Evolutionary conservation across 495 filamentous ascomycete species (phyloP), one percentile per base, ranked within the genome.

Genomic region (Bryoglossum gracile): DNA sequence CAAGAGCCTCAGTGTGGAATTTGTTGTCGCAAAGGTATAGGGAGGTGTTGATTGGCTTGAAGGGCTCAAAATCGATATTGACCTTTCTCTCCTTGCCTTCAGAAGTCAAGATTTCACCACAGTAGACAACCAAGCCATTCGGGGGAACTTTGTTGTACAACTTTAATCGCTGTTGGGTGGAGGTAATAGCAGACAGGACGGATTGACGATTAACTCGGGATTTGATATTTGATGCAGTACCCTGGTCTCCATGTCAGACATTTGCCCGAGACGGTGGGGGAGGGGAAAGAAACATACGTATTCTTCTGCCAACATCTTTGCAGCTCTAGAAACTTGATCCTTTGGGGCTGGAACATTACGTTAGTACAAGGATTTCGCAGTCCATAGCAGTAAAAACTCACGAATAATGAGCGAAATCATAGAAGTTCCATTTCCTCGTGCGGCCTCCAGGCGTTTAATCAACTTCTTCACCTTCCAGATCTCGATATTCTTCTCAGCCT

Each of bases 251-350:
- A 5, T 24, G 52, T 25, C 70, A 67, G 43, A 66, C 43, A 21
- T 14, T 36, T 1, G 8, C 25, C 13, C 18, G 19, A 16, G 16
- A n/a, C n/a, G n/a, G n/a, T n/a, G n/a, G 14, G 34, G 22, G 18
- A 46, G 10, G 35, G 35, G 24, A 1, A 22, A 5, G 13, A 21
- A 6, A 74, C 86, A 56, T 75, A 94, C 89, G 64, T 90, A 96
- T 84, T 96, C 91, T 95, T 98, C 92, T 70, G 92, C 92, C 80
- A 98, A 83, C 92, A 98, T 98, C 77, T 95, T 95, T 33, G 94
- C 88, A 30, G 88, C 87, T 51, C 92, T 81, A 10, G 94, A 96
- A 42, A 98, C 78, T 68, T 98, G 92, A 68, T 96, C 92, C 80
- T 96, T 98, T 43, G 92, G 92, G 38, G 92, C 87, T 94, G 57